Evolutionary conservation across 192 early-diverging fungal species (phyloP).

Genomic region (Gaertneriomyces semiglobifer): DNA sequence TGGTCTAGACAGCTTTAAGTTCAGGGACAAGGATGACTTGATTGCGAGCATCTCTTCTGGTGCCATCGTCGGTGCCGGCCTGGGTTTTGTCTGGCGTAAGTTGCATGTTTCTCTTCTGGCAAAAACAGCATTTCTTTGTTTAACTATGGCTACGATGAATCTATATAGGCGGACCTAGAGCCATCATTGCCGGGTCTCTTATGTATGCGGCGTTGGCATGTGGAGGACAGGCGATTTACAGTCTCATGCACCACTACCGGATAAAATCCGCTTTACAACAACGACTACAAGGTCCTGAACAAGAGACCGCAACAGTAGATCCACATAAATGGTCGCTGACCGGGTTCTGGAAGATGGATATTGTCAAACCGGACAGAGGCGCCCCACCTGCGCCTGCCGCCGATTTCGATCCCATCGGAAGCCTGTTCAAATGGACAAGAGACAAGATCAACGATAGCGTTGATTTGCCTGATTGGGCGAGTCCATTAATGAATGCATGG

Average conservation of each 20-base stretch:
- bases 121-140: neutral
- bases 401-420: conserved; percentile 15
- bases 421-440: conserved; percentile 14
- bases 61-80: conserved; percentile 32
- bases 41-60: conserved; percentile 34
- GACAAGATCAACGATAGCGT: conserved; percentile 25
- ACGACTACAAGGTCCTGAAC: neutral
- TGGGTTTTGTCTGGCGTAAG: conserved; percentile 39
- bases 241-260: conserved; percentile 13
- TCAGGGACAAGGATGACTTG: conserved; percentile 41
- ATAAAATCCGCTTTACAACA: conserved; percentile 11
- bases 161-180: conserved; percentile 35
- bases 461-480: conserved; percentile 37
- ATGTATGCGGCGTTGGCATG: conserved; percentile 29
- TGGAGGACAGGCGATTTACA: conserved; percentile 19
- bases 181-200: conserved; percentile 35
- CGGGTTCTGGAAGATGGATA: conserved; percentile 5
- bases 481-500: conserved; percentile 44
- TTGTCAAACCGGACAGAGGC: neutral
- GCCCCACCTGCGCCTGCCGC: neutral
- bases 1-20: conserved; percentile 19
- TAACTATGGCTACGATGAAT: neutral
- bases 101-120: conserved; percentile 5
- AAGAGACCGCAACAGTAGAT: neutral
- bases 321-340: neutral